Base-by-base conservation (phyloP, 176 grass and related monocot species). In the Tillandsia fasciculata region DNA sequence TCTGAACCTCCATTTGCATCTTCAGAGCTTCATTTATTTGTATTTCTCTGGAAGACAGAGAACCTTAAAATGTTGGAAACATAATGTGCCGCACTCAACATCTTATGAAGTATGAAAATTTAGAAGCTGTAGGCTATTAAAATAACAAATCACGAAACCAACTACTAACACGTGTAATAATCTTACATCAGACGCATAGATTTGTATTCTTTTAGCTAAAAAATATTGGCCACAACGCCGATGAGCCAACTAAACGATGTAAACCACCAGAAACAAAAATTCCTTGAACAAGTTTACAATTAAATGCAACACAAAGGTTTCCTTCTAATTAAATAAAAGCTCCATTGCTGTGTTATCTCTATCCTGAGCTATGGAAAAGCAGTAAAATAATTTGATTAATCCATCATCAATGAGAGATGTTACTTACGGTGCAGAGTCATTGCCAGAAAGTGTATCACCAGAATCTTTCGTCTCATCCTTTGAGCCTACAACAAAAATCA, bases 1-100 rank as follows among this genome's bases (percentile, higher is more conserved):
- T 97, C 71, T 97, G 93, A 65, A 97, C 93, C 64, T 97, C 93
- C 84, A 90, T 97, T 87, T 97, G 93, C 89, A 97, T 87, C 69
- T 97, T 97, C 26, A 92, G 33, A 66, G 89, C 76, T 78, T 97
- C 89, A 52, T 76, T 90, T 52, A 90, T 83, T 76, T 97, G 86
- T 76, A 84, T 68, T 72, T 86, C 86, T 77, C 89, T 97, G 82
- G 65, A 85, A 85, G n/a, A 72, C 12, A 66, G 70, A 70, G 26
- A 52, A 81, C 67, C 69, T 57, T 68, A 73, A 63, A 76, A 57
- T 58, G 66, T 50, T 68, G 68, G 64, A 66, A 51, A 27, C 8
- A 70, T 23, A 61, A 61, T 61, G 22, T 18, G 22, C 15, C 2
- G 15, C 56, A 18, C 22, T 15, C 17, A 61, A 61, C 15, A 23